These are phyloP conservation scores for Adansonia rubrostipa DNA, from an alignment of 441 rosid genomes.

Conservation along the genomic window DNA sequence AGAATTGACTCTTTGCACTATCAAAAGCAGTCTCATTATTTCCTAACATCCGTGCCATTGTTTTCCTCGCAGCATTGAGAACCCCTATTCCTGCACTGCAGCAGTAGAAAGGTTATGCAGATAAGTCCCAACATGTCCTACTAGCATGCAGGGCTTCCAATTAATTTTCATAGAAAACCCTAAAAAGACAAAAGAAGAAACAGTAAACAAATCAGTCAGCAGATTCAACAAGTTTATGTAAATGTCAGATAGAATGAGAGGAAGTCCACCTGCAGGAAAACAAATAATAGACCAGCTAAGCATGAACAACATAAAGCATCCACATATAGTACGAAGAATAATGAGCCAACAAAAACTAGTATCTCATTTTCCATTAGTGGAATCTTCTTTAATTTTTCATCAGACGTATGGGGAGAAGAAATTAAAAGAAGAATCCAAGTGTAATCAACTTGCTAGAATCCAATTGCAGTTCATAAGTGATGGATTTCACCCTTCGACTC, in stretches of 20 bases:
- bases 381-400: constrained; percentile 11
- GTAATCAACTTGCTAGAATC: background rate
- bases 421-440: constrained; percentile 8
- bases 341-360: constrained; percentile 1
- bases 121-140: constrained; percentile 25
- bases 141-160: constrained; percentile 1
- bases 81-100: constrained; percentile 99
- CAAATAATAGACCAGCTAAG: constrained; percentile 11
- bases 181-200: background rate
- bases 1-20: constrained; percentile 93
- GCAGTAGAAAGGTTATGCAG: constrained; percentile 34
- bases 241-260: background rate
- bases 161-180: background rate
- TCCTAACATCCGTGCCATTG: constrained; percentile 99
- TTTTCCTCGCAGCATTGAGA: constrained; percentile 95
- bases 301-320: constrained; percentile 15
- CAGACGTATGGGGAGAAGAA: background rate
- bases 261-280: constrained; percentile 15
- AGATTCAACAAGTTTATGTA: constrained; percentile 1
- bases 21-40: constrained; percentile 86
- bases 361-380: constrained; percentile 16
- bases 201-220: background rate
- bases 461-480: constrained; percentile 4
- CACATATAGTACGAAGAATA: background rate
- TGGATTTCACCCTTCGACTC: background rate